Base-by-base conservation (phyloP, 768 basidiomycete species). In the Mrakia gelida region DNA sequence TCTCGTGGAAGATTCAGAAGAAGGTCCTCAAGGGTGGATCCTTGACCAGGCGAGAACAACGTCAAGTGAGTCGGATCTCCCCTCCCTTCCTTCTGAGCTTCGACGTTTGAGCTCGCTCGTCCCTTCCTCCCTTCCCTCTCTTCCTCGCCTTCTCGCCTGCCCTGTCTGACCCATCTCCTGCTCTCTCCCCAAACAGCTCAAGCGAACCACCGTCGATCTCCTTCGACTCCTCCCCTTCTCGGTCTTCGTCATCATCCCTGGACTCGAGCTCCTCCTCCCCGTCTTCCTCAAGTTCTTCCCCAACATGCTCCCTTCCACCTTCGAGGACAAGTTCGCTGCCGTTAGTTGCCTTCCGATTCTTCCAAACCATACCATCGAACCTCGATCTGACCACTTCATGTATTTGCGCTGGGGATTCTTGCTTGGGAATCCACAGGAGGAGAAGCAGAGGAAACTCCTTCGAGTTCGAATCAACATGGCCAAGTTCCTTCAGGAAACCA, bases 401-500 rank as follows among this genome's bases (percentile, higher is more conserved):
- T n/a, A n/a, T n/a, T n/a, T n/a, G 4, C 45, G 34, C 5, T 43
- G 28, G 43, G 21, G 2, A 28, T 41, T 62, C 38, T 8, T 73
- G 45, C 38, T 38, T 49, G 30, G 63, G 34, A 11, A 18, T n/a
- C 30, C n/a, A 23, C 81, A 97, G 93, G 94, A 97, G 84, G 97
- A 98, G 86, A 99, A 99, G 84, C 90, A 96, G 82, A 91, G 96
- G 81, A 98, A 98, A 83, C 88, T 98, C 4, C 90, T 99, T 65
- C 91, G 94, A 77, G 94, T 97, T 38, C 89, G 96, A 77, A 87
- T 99, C 52, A 95, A 97, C 84, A 98, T 98, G 96, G 97, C 97
- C 81, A 98, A 99, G 83, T 99, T 98, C 88, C 87, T 99, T 34
- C 96, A 98, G 82, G 97, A 99, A 84, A 98, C 97, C 0, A 88